Percentiles rank a stretch among this genome's conserved stretches.
Evolutionary conservation across 78 protist species (phyloP).

Genomic region (Cavenderia fasciculata): DNA sequence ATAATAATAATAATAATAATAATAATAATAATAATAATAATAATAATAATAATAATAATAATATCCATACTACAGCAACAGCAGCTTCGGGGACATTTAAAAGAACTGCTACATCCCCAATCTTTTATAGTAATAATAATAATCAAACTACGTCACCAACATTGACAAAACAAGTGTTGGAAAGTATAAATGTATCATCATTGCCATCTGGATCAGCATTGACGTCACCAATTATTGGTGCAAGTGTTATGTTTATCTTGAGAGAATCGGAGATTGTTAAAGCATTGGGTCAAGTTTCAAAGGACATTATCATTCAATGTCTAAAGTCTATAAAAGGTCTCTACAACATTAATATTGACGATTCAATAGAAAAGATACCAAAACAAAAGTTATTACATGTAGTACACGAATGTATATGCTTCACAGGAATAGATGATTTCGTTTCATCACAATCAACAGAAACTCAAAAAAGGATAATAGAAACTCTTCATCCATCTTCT

Average conservation of each 20-base stretch:
- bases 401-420: constrained; percentile 40
- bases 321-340: constrained; percentile 10
- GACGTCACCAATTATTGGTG: neutral
- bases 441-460: too few species aligned
- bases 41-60: neutral
- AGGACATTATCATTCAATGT: constrained; percentile 27
- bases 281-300: neutral
- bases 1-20: neutral
- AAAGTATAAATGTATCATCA: neutral
- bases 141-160: neutral
- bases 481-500: neutral
- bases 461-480: too few species aligned
- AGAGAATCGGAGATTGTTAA: constrained; percentile 39
- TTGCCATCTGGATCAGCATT: neutral
- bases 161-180: neutral
- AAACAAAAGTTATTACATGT: constrained; percentile 52
- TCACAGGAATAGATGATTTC: constrained; percentile 61
- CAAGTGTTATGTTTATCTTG: constrained; percentile 7
- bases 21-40: neutral
- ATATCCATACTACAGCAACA: neutral
- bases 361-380: constrained; percentile 52
- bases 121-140: neutral
- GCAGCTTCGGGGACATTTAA: too few species aligned
- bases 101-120: too few species aligned
- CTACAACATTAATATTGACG: constrained; percentile 28